phyloP scores from a whole-genome alignment of 2,329 filamentous ascomycete species.

The Harringtonia lauricola region DNA sequence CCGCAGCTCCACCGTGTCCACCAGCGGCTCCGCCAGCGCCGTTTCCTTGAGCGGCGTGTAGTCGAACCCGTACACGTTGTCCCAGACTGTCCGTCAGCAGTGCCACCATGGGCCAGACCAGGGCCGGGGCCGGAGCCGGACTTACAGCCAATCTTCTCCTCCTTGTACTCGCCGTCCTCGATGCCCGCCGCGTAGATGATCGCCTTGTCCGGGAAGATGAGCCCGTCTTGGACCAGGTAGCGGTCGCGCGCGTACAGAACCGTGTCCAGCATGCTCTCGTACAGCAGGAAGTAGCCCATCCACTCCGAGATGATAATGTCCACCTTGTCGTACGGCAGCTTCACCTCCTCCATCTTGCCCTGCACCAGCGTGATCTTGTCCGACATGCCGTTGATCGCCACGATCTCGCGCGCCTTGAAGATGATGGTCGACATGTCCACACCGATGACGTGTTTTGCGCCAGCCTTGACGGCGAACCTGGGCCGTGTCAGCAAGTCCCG shows the following conservation, averaged over 20 bases:
- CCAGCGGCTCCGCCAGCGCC: constrained; percentile 87
- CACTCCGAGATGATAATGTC: constrained; percentile 99
- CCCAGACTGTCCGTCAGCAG: constrained; percentile 62
- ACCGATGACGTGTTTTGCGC: constrained; percentile 96
- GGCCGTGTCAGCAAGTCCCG: neutral
- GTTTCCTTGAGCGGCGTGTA: constrained; percentile 90
- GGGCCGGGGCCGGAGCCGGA: constrained; percentile 8
- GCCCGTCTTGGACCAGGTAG: constrained; percentile 74
- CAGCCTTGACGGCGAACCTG: constrained; percentile 94
- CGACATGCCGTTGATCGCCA: constrained; percentile 79
- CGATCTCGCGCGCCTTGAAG: constrained; percentile 94
- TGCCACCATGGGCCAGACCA: neutral
- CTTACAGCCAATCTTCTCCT: constrained; percentile 99
- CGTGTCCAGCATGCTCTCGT: constrained; percentile 98
- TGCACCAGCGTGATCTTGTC: constrained; percentile 96
- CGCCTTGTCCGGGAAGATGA: constrained; percentile 98
- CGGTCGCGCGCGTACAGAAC: constrained; percentile 92
- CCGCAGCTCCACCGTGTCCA: constrained; percentile 96
- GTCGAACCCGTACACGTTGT: constrained; percentile 97
- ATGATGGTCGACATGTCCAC: constrained; percentile 99
- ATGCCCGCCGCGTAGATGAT: constrained; percentile 96
- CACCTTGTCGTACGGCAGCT: constrained; percentile 85
- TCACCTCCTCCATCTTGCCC: constrained; percentile 99
- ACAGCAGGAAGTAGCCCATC: constrained; percentile 99
- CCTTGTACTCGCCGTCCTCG: constrained; percentile 98